Percentiles rank a stretch among this genome's conserved stretches.
Conservation (phyloP, 352 stramenopile genomes). For the Hyaloperonospora arabidopsidis region DNA sequence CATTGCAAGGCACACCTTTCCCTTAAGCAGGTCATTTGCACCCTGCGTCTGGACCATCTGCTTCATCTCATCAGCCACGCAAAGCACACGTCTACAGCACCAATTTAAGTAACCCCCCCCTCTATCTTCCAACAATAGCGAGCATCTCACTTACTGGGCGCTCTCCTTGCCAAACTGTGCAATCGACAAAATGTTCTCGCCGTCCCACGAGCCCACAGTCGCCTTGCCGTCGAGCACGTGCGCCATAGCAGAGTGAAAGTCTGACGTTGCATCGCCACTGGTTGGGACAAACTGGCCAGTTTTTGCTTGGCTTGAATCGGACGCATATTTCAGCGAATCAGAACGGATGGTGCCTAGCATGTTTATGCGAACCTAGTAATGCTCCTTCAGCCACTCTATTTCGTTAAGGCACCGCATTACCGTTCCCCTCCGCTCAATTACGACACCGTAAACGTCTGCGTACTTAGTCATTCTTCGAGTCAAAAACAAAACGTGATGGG, state of each 20-base stretch:
- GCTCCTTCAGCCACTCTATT: not conserved
- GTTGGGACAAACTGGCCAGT: no score
- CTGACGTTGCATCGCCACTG: constrained; percentile 4
- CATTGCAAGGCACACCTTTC: constrained; percentile 43
- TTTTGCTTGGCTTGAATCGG: not conserved
- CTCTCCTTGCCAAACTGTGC: constrained; percentile 71
- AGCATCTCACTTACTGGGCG: constrained; percentile 37
- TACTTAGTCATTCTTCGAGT: constrained; percentile 2
- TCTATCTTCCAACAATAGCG: no score
- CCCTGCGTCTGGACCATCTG: constrained; percentile 67
- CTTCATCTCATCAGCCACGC: constrained; percentile 79
- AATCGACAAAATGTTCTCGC: constrained; percentile 72
- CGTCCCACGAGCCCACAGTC: constrained; percentile 46
- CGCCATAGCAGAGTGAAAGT: constrained; percentile 11
- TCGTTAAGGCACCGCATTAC: not conserved
- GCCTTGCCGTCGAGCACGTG: constrained; percentile 52
- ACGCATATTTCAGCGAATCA: constrained; percentile 4
- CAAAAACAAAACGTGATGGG: constrained; percentile 7
- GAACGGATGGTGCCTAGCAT: not conserved
- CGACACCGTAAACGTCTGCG: not conserved
- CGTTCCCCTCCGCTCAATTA: not conserved
- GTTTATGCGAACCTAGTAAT: no score
- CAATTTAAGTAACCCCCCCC: no score
- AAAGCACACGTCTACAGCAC: constrained; percentile 47
- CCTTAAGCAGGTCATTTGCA: constrained; percentile 69